phyloP scores from a whole-genome alignment of 495 filamentous ascomycete species.

The Neurospora sp. region DNA sequence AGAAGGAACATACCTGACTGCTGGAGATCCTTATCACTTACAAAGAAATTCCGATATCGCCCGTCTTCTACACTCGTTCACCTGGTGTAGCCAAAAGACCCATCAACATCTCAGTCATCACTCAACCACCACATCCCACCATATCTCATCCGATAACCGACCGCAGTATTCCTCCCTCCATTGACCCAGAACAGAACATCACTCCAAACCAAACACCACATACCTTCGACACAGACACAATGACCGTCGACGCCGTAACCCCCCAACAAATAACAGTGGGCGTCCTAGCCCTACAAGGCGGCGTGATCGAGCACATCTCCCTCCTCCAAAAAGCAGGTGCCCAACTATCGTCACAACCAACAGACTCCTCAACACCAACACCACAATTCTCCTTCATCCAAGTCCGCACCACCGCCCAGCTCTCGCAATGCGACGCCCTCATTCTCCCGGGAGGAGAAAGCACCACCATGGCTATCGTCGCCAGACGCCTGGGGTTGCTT shows the following conservation, averaged over 20 bases:
- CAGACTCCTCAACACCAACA: background rate
- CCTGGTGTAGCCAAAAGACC: background rate
- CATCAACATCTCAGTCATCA: background rate
- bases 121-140: background rate
- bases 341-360: slow-evolving; percentile 8
- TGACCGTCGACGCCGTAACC: background rate
- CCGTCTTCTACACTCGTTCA: background rate
- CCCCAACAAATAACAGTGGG: slow-evolving; percentile 51
- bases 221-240: background rate
- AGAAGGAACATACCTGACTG: background rate
- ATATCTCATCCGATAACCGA: background rate
- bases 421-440: slow-evolving; percentile 67
- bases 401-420: slow-evolving; percentile 64
- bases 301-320: slow-evolving; percentile 79
- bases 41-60: background rate
- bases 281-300: slow-evolving; percentile 87
- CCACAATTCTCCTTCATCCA: slow-evolving; percentile 52
- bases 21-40: background rate
- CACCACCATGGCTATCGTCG: slow-evolving; percentile 86
- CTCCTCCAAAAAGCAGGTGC: slow-evolving; percentile 56
- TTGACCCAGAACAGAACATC: background rate
- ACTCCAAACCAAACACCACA: background rate
- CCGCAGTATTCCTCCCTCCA: background rate
- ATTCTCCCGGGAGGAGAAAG: slow-evolving; percentile 92
- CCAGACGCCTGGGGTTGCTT: slow-evolving; percentile 64